Evolutionary conservation across 805 yeast genomes (phyloP).

Genomic region (Candida bentonensis): DNA sequence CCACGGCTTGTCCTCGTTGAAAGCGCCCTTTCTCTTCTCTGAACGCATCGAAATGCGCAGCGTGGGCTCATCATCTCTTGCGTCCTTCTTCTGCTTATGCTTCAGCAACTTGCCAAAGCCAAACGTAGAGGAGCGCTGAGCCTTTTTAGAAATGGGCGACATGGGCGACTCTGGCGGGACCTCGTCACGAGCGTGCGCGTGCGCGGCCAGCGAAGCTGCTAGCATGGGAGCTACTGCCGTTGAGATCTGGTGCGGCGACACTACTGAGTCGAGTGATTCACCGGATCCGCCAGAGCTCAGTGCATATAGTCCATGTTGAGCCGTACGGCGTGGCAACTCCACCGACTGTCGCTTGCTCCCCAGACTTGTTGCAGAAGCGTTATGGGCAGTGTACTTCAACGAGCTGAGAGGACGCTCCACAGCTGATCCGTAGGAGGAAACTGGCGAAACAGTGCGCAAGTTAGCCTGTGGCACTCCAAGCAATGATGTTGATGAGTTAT

Average conservation of each 20-base stretch:
- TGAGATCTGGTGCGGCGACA: no score
- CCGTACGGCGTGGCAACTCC: not conserved
- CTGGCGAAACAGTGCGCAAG: not conserved
- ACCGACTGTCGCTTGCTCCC: not conserved
- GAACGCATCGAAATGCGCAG: constrained; percentile 20
- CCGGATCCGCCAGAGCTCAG: not conserved
- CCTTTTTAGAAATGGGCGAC: not conserved
- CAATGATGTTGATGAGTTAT: not conserved
- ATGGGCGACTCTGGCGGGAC: not conserved
- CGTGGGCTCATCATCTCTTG: not conserved
- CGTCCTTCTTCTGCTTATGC: not conserved
- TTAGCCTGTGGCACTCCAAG: not conserved
- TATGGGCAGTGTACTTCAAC: not conserved
- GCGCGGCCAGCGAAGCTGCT: no score
- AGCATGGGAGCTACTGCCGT: no score
- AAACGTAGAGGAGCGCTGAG: not conserved
- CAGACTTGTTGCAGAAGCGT: not conserved
- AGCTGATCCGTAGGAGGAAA: not conserved
- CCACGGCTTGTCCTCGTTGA: constrained; percentile 91
- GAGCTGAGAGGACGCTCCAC: not conserved
- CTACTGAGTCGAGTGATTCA: not conserved
- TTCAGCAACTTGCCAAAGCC: constrained; percentile 1
- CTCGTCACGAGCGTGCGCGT: no score
- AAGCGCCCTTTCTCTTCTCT: constrained; percentile 30
- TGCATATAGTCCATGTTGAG: not conserved